Conservation (phyloP, 495 filamentous ascomycete genomes). For the Aspergillus conjunctus region DNA sequence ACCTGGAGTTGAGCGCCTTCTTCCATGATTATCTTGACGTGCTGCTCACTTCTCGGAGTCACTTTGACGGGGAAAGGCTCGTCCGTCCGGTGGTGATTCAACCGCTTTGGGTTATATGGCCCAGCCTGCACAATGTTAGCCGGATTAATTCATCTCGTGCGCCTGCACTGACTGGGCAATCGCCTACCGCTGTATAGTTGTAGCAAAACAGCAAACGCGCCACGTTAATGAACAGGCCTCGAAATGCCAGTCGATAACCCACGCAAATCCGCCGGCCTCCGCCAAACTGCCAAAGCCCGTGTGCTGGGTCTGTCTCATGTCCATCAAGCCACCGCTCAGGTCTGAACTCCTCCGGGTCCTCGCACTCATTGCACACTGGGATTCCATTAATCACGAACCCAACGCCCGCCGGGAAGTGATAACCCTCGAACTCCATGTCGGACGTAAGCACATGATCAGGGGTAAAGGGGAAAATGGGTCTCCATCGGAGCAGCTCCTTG, state of each 20-base stretch:
- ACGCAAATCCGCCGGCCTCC: slow-evolving; percentile 50
- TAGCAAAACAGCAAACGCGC: slow-evolving; percentile 49
- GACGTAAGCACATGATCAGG: slow-evolving; percentile 37
- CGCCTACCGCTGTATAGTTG: slow-evolving; percentile 36
- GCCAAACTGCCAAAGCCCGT: slow-evolving; percentile 44
- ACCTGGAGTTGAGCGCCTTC: too few relatives aligned
- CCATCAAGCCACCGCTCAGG: slow-evolving; percentile 51
- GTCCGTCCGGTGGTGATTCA: slow-evolving; percentile 30
- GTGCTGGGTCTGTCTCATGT: slow-evolving; percentile 33
- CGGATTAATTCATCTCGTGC: neutral
- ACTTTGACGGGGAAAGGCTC: slow-evolving; percentile 34
- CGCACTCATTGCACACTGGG: slow-evolving; percentile 32
- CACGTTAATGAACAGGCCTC: slow-evolving; percentile 45
- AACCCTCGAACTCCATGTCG: slow-evolving; percentile 56
- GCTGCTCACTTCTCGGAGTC: neutral
- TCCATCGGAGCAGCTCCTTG: slow-evolving; percentile 41
- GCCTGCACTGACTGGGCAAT: neutral
- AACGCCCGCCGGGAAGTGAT: slow-evolving; percentile 50
- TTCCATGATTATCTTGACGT: too few relatives aligned
- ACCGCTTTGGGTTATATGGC: slow-evolving; percentile 17
- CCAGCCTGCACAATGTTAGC: slow-evolving; percentile 21
- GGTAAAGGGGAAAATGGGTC: slow-evolving; percentile 36
- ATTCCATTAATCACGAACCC: slow-evolving; percentile 40
- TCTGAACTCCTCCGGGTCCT: slow-evolving; percentile 35
- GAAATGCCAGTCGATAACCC: slow-evolving; percentile 46